Evolutionary conservation across 192 early-diverging fungal genomes (phyloP).

Genomic region (Mortierella alpina): DNA sequence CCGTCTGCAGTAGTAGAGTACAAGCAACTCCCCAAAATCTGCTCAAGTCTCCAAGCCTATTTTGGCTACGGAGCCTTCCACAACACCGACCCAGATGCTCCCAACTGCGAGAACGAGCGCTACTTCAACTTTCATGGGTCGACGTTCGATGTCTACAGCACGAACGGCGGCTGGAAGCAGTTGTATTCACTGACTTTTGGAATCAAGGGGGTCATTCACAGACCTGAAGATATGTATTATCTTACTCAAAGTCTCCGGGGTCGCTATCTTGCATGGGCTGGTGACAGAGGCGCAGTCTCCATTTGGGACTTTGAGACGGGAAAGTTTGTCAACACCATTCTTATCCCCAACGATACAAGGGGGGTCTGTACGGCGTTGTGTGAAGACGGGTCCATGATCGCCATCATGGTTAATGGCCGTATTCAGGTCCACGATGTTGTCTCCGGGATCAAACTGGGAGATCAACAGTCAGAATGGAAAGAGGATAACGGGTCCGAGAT

Average conservation of each 20-base stretch:
- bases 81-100: neutral
- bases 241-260: neutral
- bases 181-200: too few relatives aligned
- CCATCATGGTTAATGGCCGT: neutral
- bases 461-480: neutral
- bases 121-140: too few relatives aligned
- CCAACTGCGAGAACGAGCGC: too few relatives aligned
- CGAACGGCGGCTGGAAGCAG: too few relatives aligned
- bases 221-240: too few relatives aligned
- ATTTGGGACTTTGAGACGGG: constrained; percentile 20
- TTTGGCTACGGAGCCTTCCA: constrained; percentile 1
- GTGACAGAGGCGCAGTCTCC: constrained; percentile 1
- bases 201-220: too few relatives aligned
- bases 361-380: neutral
- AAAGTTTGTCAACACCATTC: neutral
- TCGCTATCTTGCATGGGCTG: constrained; percentile 11
- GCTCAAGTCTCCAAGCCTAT: neutral
- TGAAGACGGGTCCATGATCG: neutral
- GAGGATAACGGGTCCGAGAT: neutral
- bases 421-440: constrained; percentile 6
- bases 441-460: constrained; percentile 8
- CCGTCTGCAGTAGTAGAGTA: too few relatives aligned
- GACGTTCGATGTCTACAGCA: too few relatives aligned
- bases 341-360: neutral
- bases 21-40: too few relatives aligned